phyloP scores from a whole-genome alignment of 768 basidiomycete species.

The Hemileccinum impolitum region DNA sequence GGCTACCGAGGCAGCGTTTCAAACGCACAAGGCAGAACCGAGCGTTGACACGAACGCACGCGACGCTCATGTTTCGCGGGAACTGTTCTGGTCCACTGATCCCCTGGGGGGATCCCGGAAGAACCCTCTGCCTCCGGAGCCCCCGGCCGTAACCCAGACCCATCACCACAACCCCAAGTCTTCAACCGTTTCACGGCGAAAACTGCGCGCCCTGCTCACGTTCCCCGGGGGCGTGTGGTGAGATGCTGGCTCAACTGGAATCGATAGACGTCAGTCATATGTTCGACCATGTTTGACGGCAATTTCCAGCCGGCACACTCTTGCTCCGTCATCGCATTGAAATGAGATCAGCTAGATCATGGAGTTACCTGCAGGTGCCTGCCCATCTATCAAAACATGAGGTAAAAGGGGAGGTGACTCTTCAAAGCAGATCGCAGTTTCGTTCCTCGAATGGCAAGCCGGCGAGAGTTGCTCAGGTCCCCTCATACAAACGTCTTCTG shows the following conservation, averaged over 20 bases:
- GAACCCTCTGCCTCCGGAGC: not conserved
- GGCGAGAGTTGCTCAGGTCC: not conserved
- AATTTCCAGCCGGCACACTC: not conserved
- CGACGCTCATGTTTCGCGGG: constrained; percentile 16
- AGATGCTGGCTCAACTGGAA: constrained; percentile 8
- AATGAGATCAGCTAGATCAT: constrained; percentile 3
- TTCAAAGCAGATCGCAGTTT: not conserved
- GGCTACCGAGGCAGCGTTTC: constrained; percentile 1
- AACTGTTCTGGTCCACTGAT: constrained; percentile 1
- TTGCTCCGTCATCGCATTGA: not conserved
- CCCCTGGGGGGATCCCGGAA: not conserved
- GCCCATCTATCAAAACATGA: constrained; percentile 15
- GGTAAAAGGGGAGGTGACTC: constrained; percentile 9
- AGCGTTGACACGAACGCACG: not conserved
- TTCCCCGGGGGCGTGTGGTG: not conserved
- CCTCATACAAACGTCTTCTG: not conserved
- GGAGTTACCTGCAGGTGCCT: not conserved
- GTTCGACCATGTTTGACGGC: not conserved
- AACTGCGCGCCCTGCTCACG: not conserved
- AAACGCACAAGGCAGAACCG: not conserved
- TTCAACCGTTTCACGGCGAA: not conserved
- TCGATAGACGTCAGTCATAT: not conserved
- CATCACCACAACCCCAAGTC: too few species aligned
- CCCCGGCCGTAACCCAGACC: too few species aligned
- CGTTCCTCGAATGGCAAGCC: not conserved